These are phyloP conservation scores for Claviceps digitariae DNA, from an alignment of 2,329 filamentous ascomycete species.

Conservation along the genomic window DNA sequence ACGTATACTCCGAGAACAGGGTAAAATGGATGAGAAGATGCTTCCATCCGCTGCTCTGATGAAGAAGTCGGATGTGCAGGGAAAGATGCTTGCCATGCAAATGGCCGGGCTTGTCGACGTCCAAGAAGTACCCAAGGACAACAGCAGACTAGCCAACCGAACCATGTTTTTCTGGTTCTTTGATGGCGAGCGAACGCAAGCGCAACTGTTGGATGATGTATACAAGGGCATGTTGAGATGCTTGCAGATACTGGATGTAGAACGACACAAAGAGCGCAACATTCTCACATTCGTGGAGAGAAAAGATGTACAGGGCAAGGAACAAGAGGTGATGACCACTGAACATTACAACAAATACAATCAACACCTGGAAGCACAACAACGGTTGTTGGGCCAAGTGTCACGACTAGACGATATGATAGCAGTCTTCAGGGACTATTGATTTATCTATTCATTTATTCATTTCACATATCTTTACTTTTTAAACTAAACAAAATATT, in stretches of 20 bases:
- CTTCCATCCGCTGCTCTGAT: slow-evolving; percentile 70
- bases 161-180: slow-evolving; percentile 91
- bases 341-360: slow-evolving; percentile 55
- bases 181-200: slow-evolving; percentile 58
- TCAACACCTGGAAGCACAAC: slow-evolving; percentile 48
- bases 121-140: slow-evolving; percentile 87
- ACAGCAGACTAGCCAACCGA: slow-evolving; percentile 63
- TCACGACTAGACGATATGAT: slow-evolving; percentile 74
- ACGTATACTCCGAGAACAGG: slow-evolving; percentile 71
- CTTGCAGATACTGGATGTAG: slow-evolving; percentile 65
- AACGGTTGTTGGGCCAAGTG: slow-evolving; percentile 66
- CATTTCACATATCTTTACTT: no score
- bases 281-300: slow-evolving; percentile 73
- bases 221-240: slow-evolving; percentile 86
- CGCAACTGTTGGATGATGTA: slow-evolving; percentile 60
- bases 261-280: slow-evolving; percentile 56
- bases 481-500: no score
- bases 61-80: slow-evolving; percentile 72
- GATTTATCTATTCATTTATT: no score
- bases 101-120: slow-evolving; percentile 77
- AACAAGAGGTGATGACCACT: slow-evolving; percentile 64
- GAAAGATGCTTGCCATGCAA: slow-evolving; percentile 74
- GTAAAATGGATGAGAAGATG: slow-evolving; percentile 90
- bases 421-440: slow-evolving; percentile 64
- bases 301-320: slow-evolving; percentile 71